These are phyloP conservation scores for Gremmenia infestans DNA, from an alignment of 2,329 filamentous ascomycete genomes.

Conservation along the genomic window DNA sequence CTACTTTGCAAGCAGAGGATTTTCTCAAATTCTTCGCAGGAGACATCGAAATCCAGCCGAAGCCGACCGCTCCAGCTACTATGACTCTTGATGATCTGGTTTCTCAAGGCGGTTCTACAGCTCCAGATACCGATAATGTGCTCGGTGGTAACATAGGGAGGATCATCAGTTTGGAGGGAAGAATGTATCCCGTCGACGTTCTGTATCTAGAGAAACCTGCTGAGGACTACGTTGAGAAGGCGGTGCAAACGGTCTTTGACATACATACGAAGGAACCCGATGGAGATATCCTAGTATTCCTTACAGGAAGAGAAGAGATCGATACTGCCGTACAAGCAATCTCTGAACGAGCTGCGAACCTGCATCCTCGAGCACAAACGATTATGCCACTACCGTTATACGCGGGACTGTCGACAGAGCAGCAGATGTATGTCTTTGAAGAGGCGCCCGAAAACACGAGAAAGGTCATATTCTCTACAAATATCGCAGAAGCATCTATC, in stretches of 20 bases:
- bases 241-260: slow-evolving; percentile 77
- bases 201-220: slow-evolving; percentile 73
- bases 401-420: slow-evolving; percentile 80
- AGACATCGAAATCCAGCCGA: slow-evolving; percentile 31
- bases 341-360: slow-evolving; percentile 61
- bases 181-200: slow-evolving; percentile 83
- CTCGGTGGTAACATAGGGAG: slow-evolving; percentile 42
- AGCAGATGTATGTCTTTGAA: slow-evolving; percentile 95
- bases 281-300: slow-evolving; percentile 85
- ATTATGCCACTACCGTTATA: slow-evolving; percentile 77
- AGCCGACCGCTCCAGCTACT: slow-evolving; percentile 32
- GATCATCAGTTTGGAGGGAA: slow-evolving; percentile 82
- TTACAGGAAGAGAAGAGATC: slow-evolving; percentile 92
- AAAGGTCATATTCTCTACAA: slow-evolving; percentile 90
- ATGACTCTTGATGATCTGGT: slow-evolving; percentile 32
- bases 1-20: slow-evolving; percentile 83
- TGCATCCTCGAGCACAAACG: slow-evolving; percentile 53
- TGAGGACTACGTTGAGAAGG: slow-evolving; percentile 82
- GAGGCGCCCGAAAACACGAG: slow-evolving; percentile 73
- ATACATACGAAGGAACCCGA: slow-evolving; percentile 77
- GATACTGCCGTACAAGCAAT: slow-evolving; percentile 76
- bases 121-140: slow-evolving; percentile 19
- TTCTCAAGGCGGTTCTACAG: slow-evolving; percentile 21
- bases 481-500: slow-evolving; percentile 93
- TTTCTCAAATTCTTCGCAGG: slow-evolving; percentile 72